Evolutionary conservation across 768 basidiomycete species (phyloP).

Genomic region (Psilocybe subaeruginosa): DNA sequence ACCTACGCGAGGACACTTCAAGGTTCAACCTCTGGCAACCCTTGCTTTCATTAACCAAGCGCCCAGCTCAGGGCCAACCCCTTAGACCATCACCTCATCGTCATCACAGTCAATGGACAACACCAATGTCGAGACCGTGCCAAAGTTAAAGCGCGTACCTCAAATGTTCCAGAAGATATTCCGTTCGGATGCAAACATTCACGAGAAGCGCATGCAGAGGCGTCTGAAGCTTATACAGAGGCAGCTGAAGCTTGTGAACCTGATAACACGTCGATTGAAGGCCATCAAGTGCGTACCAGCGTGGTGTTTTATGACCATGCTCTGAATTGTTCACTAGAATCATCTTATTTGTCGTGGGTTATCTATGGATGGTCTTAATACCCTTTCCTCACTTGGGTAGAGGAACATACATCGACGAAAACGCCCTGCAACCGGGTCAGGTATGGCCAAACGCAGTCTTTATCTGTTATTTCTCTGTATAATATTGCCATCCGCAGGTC

Average conservation of each 20-base stretch:
- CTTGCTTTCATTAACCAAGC: not conserved
- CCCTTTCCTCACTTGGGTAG: slow-evolving; percentile 69
- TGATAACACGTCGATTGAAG: slow-evolving; percentile 37
- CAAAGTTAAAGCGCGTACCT: slow-evolving; percentile 18
- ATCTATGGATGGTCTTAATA: slow-evolving; percentile 83
- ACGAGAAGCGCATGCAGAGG: slow-evolving; percentile 47
- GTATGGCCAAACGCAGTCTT: slow-evolving; percentile 38
- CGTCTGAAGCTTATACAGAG: no score
- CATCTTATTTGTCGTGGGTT: slow-evolving; percentile 62
- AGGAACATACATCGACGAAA: slow-evolving; percentile 89
- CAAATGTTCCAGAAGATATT: slow-evolving; percentile 27
- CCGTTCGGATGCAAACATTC: slow-evolving; percentile 26
- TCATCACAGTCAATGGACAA: slow-evolving; percentile 1
- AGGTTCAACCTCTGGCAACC: not conserved
- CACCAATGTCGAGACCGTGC: not conserved
- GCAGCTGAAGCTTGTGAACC: slow-evolving; percentile 37
- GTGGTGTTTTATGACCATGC: not conserved
- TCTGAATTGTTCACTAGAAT: slow-evolving; percentile 39
- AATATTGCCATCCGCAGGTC: slow-evolving; percentile 53
- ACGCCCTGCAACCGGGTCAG: slow-evolving; percentile 92
- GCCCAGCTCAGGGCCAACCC: not conserved
- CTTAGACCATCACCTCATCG: not conserved
- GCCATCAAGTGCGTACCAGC: slow-evolving; percentile 36
- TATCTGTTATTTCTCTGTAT: not conserved
- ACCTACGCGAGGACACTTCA: not conserved